Conservation (phyloP, 176 grass and related monocot species). For the Hyparrhenia diplandra region DNA sequence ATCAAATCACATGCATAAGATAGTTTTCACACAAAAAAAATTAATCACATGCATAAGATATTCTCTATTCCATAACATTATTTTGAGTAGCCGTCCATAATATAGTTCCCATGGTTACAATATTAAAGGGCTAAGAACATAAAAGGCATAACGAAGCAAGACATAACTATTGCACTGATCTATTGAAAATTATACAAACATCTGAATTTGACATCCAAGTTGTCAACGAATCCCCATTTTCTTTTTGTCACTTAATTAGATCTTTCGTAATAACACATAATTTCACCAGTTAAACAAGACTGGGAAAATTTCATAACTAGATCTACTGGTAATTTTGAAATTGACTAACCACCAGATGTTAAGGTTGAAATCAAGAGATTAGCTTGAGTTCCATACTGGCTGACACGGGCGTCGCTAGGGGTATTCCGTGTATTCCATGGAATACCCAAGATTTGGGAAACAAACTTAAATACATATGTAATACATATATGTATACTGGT, state of each 20-base stretch:
- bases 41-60: neutral
- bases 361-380: neutral
- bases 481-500: too few species aligned
- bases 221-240: neutral
- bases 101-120: neutral
- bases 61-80: neutral
- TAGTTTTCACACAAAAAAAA: too few species aligned
- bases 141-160: neutral
- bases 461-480: too few species aligned
- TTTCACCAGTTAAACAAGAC: neutral
- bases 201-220: neutral
- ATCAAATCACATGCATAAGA: neutral
- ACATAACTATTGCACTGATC: neutral
- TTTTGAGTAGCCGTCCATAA: neutral
- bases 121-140: neutral
- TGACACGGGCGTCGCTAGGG: too few species aligned
- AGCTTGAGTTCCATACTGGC: neutral
- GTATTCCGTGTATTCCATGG: too few species aligned
- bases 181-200: neutral
- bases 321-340: neutral
- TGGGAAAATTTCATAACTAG: neutral
- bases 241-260: neutral
- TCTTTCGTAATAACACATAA: conserved; percentile 9
- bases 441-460: too few species aligned
- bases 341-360: neutral